Base-by-base conservation (phyloP, 257 asterid genomes). In the Gentiana dahurica region DNA sequence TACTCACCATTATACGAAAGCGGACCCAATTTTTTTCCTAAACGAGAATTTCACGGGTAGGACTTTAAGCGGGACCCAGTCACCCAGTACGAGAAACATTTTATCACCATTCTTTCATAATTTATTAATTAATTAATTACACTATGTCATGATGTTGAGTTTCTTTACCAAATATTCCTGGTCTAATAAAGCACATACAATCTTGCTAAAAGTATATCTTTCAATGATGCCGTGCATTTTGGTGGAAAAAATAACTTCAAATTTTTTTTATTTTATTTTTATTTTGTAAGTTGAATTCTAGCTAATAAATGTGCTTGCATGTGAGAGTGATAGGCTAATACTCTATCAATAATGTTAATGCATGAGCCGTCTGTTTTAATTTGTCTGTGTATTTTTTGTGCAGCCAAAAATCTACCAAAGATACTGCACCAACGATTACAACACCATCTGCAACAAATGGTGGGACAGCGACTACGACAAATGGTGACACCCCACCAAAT, bases 351-450 rank as follows among this genome's bases (percentile, higher is more conserved):
- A n/a, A 36, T 45, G 56, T 46, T 46, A 48, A 45, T 35, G 36
- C 13, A 4, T 2, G 8, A 52, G 45, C 45, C 5, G 6, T 7
- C 36, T 2, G 3, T 36, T 8, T 34, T 36, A 13, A 44, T 36
- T 54, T 63, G 49, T 36, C 5, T 52, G 5, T 9, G n/a, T 35
- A 36, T 36, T n/a, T 12, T 36, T 5, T 52, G 50, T 73, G 75
- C 93, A 89, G 97, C 73, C 92, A 83, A 69, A 89, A 89, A 78
- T 86, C 97, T 34, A 74, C 97, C 4, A 81, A 77, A 66, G 92
- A 86, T 69, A 69, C 94, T 3, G 64, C 80, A 3, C 77, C 94
- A 53, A 51, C 85, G 53, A 66, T 78, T 55, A 65, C 86, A 49
- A 57, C 73, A 49, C 62, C 63, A 44, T 4, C 46, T 5, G 2